Evolutionary conservation across 345 rosid genomes (phyloP).

Genomic region (Physaria fendleri): DNA sequence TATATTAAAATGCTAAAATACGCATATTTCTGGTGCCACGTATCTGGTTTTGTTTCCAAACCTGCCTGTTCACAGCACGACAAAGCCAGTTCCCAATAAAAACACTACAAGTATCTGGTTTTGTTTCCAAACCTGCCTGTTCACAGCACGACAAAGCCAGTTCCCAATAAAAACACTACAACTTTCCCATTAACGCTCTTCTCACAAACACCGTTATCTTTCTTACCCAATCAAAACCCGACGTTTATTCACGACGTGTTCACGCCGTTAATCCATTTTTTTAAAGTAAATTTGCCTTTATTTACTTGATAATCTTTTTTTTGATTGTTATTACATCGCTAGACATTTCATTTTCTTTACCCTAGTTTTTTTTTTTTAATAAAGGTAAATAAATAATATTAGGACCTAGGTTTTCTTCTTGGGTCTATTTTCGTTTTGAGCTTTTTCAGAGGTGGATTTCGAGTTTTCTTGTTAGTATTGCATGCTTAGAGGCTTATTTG

Average conservation of each 20-base stretch:
- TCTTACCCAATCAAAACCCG: constrained; percentile 18
- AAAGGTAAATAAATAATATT: no score
- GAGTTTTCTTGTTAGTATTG: not conserved
- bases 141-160: constrained; percentile 65
- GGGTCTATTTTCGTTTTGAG: no score
- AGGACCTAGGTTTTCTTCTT: no score
- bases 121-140: constrained; percentile 72
- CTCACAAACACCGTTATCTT: constrained; percentile 41
- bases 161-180: constrained; percentile 61
- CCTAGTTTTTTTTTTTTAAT: no score
- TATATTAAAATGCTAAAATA: constrained; percentile 16
- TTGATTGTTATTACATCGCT: not conserved
- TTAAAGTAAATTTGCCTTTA: constrained; percentile 37
- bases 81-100: constrained; percentile 60
- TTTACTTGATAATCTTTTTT: constrained; percentile 19
- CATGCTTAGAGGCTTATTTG: not conserved
- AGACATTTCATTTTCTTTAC: not conserved
- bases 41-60: constrained; percentile 15
- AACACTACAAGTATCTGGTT: constrained; percentile 55
- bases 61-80: constrained; percentile 78
- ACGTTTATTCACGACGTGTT: constrained; percentile 8
- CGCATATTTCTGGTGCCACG: constrained; percentile 29
- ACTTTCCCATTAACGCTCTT: constrained; percentile 43
- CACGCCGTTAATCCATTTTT: constrained; percentile 39
- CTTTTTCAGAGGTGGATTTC: constrained; percentile 13